These are phyloP conservation scores for Sporopachydermia cereana DNA, from an alignment of 1,139 yeast genomes.

Conservation along the genomic window DNA sequence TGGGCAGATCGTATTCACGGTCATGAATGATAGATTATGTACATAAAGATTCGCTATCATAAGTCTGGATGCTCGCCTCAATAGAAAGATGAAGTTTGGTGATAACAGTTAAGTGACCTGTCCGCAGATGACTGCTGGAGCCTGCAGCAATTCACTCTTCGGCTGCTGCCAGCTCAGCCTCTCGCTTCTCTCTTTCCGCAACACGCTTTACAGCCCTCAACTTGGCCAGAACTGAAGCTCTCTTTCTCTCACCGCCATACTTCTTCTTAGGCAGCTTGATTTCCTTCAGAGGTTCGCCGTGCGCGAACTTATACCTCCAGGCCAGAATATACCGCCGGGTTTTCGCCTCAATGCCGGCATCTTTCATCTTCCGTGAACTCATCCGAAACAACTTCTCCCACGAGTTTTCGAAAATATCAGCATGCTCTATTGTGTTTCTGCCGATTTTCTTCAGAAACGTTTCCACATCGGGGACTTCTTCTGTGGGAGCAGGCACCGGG, in stretches of 20 bases:
- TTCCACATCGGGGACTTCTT: slow-evolving; percentile 55
- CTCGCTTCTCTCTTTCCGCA: slow-evolving; percentile 15
- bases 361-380: slow-evolving; percentile 48
- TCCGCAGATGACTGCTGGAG: too few relatives aligned
- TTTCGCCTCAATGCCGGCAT: slow-evolving; percentile 66
- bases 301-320: slow-evolving; percentile 37
- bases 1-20: too few relatives aligned
- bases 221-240: slow-evolving; percentile 58
- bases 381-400: slow-evolving; percentile 59
- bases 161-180: background rate
- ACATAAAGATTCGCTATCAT: too few relatives aligned
- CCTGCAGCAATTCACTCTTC: too few relatives aligned
- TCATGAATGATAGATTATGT: too few relatives aligned
- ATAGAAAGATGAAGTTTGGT: too few relatives aligned
- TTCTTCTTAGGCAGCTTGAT: slow-evolving; percentile 56
- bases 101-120: too few relatives aligned
- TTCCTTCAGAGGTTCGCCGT: slow-evolving; percentile 47
- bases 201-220: slow-evolving; percentile 50
- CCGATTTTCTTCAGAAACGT: slow-evolving; percentile 70
- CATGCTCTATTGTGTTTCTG: slow-evolving; percentile 54
- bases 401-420: slow-evolving; percentile 57
- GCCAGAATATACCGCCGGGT: slow-evolving; percentile 44
- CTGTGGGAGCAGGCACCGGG: slow-evolving; percentile 34
- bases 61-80: too few relatives aligned
- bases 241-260: slow-evolving; percentile 85